These are phyloP conservation scores for Pythium oligandrum DNA, from an alignment of 352 stramenopile genomes.

Conservation along the genomic window DNA sequence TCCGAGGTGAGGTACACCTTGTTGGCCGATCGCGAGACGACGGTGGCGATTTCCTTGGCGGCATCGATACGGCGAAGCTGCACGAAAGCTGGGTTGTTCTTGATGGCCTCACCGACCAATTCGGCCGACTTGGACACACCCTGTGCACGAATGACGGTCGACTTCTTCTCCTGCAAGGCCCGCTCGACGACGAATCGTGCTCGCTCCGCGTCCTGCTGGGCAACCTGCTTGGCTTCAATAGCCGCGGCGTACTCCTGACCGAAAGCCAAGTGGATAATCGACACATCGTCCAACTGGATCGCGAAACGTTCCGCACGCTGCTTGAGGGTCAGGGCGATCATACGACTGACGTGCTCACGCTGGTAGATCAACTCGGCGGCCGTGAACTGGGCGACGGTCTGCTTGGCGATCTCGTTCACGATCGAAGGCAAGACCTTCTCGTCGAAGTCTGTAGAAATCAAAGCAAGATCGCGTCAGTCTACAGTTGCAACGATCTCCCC, in stretches of 20 bases:
- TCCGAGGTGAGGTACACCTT: constrained; percentile 98
- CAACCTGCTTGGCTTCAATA: constrained; percentile 99
- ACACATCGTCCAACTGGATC: constrained; percentile 97
- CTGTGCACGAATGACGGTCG: constrained; percentile 95
- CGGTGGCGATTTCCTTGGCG: constrained; percentile 97
- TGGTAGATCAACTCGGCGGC: constrained; percentile 98
- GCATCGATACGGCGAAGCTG: constrained; percentile 98
- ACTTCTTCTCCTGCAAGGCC: constrained; percentile 99
- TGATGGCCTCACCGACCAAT: constrained; percentile 98
- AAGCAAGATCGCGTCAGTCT: constrained; percentile 6
- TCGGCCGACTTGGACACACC: constrained; percentile 98
- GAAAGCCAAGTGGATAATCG: constrained; percentile 99
- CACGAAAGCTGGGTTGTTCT: constrained; percentile 99
- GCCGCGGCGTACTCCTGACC: constrained; percentile 97
- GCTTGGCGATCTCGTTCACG: constrained; percentile 99
- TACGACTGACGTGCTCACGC: constrained; percentile 94
- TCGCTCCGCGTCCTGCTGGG: constrained; percentile 98
- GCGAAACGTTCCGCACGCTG: constrained; percentile 88
- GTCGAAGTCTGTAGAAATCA: constrained; percentile 89
- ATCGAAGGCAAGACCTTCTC: constrained; percentile 98
- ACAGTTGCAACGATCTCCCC: background rate
- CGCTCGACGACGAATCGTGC: constrained; percentile 98
- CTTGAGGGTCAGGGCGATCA: constrained; percentile 89
- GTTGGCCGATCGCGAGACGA: constrained; percentile 94
- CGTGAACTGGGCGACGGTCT: constrained; percentile 99